phyloP scores from a whole-genome alignment of 352 stramenopile genomes.

The Phytophthora lateralis region DNA sequence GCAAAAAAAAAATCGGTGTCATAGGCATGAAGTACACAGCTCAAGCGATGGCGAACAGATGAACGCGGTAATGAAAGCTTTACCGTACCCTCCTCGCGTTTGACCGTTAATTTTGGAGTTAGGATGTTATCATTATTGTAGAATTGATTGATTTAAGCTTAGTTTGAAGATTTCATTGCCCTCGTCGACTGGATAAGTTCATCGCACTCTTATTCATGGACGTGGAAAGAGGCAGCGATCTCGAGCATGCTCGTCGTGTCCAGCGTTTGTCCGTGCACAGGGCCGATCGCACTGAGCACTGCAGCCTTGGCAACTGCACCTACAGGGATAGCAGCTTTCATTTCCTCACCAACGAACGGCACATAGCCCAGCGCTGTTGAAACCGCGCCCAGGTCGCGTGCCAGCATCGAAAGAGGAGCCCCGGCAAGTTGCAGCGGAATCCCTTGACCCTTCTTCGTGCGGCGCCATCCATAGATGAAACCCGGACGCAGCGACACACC shows the following conservation, averaged over 20 bases:
- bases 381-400: constrained; percentile 58
- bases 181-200: neutral
- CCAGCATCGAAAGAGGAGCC: constrained; percentile 67
- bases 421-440: constrained; percentile 82
- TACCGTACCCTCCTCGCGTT: neutral
- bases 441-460: constrained; percentile 59
- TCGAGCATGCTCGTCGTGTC: constrained; percentile 79
- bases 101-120: constrained; percentile 13
- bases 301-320: constrained; percentile 78
- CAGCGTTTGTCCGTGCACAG: constrained; percentile 56
- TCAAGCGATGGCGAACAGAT: constrained; percentile 48
- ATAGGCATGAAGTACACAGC: constrained; percentile 80
- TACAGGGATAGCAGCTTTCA: constrained; percentile 71
- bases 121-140: neutral
- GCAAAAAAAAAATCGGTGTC: constrained; percentile 75
- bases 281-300: constrained; percentile 80
- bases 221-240: constrained; percentile 80
- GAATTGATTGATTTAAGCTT: neutral
- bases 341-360: constrained; percentile 73
- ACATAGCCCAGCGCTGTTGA: constrained; percentile 61
- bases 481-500: constrained; percentile 86
- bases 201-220: constrained; percentile 51
- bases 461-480: constrained; percentile 90
- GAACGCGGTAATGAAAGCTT: constrained; percentile 1
- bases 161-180: neutral